Base-by-base conservation (phyloP, 495 filamentous ascomycete species). In the Elasticomyces elasticus region DNA sequence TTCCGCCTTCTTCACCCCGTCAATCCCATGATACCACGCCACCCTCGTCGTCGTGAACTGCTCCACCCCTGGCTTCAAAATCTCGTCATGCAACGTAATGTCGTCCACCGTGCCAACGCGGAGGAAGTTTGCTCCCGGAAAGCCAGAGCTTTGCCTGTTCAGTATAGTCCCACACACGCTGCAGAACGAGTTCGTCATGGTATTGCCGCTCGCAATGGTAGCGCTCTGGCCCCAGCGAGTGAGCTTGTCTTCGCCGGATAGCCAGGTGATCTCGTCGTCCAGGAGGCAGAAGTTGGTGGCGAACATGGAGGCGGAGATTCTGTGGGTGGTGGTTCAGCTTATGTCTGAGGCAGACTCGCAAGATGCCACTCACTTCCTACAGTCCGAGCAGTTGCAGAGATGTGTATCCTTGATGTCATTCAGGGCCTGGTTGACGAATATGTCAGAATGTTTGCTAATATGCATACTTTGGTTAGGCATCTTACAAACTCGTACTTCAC, bases 301-400 rank as follows among this genome's bases (percentile, higher is more conserved):
- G 69, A 77, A 77, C 72, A 77, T 76, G 6, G 76, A 78, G 5
- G 75, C 74, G 15, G 76, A 79, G 59, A 79, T 67, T 59, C 79
- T 79, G 57, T 66, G 76, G 64, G 30, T n/a, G n/a, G n/a, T n/a
- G n/a, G n/a, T n/a, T n/a, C n/a, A n/a, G n/a, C n/a, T n/a, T n/a
- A n/a, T n/a, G n/a, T n/a, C n/a, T n/a, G n/a, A n/a, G n/a, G n/a
- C n/a, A n/a, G n/a, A n/a, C n/a, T n/a, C n/a, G n/a, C n/a, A n/a
- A n/a, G n/a, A n/a, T n/a, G n/a, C n/a, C n/a, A n/a, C n/a, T n/a
- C n/a, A n/a, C n/a, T n/a, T n/a, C n/a, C n/a, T n/a, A n/a, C 76
- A 79, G 68, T 79, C 75, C 27, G 63, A 51, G 64, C 77, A 79
- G 67, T 80, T 69, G 64, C 76, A 79, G 56, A 78, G 49, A 60